Conservation (phyloP, 192 early-diverging fungal species). For the Coemansia sp. region DNA sequence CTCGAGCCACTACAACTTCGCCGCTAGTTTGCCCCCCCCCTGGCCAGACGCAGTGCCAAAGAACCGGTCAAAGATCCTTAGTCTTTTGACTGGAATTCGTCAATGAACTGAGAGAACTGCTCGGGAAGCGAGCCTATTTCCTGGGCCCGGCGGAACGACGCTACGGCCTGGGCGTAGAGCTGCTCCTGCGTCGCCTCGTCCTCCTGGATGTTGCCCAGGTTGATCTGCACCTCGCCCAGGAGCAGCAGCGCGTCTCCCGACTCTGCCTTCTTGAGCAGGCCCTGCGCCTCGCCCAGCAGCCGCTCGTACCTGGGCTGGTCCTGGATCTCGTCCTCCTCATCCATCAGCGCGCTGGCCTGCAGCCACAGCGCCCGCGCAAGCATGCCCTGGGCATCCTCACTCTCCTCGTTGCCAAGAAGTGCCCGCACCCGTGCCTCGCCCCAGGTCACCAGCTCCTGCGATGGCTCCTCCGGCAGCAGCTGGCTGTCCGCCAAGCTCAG, state of each 20-base stretch:
- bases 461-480: slow-evolving; percentile 1
- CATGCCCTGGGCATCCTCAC: not conserved
- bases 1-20: too few relatives aligned
- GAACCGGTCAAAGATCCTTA: too few relatives aligned
- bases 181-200: slow-evolving; percentile 23
- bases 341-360: slow-evolving; percentile 17
- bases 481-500: slow-evolving; percentile 35
- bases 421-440: slow-evolving; percentile 3
- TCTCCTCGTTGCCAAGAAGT: not conserved
- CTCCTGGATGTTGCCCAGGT: slow-evolving; percentile 39
- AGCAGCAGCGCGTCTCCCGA: slow-evolving; percentile 24
- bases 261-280: slow-evolving; percentile 2
- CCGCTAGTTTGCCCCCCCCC: too few relatives aligned
- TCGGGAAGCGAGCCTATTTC: slow-evolving; percentile 30
- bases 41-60: too few relatives aligned
- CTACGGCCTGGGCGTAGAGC: slow-evolving; percentile 21
- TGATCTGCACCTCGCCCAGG: slow-evolving; percentile 34
- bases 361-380: slow-evolving; percentile 28
- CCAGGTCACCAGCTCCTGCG: slow-evolving; percentile 18
- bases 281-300: slow-evolving; percentile 14
- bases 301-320: slow-evolving; percentile 5
- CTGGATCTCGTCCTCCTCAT: slow-evolving; percentile 16
- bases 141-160: slow-evolving; percentile 22
- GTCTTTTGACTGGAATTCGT: slow-evolving; percentile 43
- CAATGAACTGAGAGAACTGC: slow-evolving; percentile 36